Evolutionary conservation across 176 grass and related monocot genomes (phyloP), one percentile per base, ranked within the genome.

Genomic region (Avena atlantica): DNA sequence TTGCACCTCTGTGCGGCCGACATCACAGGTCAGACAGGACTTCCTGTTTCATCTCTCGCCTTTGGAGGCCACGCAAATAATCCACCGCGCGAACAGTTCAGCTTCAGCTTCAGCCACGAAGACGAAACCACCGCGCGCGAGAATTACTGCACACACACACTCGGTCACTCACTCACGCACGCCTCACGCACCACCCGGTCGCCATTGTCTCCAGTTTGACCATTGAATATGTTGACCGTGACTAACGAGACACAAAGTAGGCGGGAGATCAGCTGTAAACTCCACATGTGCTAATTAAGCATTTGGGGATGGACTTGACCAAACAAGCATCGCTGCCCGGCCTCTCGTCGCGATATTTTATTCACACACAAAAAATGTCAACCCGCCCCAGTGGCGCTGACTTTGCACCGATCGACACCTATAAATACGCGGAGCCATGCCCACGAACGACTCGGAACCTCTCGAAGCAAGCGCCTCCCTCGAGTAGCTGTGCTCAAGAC

Each of bases 161-260:
- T 70, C 21, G 29, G 1, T 63, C 21, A 76, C 0, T 76, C 73
- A 19, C 73, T 53, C 47, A 31, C 19, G 37, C 9, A 37, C 37
- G 59, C 27, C 9, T 20, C 31, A 81, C 53, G 9, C 31, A 2
- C 0, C n/a, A 74, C 53, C 11, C 9, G 49, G 49, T 50, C 49
- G 11, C 49, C 23, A 52, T 31, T 42, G 55, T 20, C 31, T 23
- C 6, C 9, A 36, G 3, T 78, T 86, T 89, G 86, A 88, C 81
- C 90, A 51, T 83, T 59, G 78, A 89, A 92, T 86, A 49, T 47
- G 1, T 92, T 92, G 90, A 89, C 86, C 49, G 70, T 19, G 55
- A 57, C 15, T 59, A 5, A 17, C 40, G 0, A 67, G 14, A 16
- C 15, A 34, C 12, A 31, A 17, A 25, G n/a, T 24, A 48, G 21